phyloP scores from a whole-genome alignment of 192 early-diverging fungal species.

The Mortierella alpina region DNA sequence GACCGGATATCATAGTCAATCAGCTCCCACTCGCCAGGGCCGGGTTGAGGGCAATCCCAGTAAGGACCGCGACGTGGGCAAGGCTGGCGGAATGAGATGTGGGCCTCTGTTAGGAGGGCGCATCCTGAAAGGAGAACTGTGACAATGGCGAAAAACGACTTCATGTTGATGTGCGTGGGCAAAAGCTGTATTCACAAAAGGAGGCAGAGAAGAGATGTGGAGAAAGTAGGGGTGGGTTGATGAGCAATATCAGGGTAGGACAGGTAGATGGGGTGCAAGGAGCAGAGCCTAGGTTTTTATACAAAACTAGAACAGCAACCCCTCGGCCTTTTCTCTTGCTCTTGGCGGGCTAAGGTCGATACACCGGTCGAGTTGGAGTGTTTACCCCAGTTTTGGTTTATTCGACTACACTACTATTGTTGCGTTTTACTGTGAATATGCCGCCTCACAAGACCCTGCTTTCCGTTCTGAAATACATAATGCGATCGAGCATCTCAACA shows the following conservation, averaged over 20 bases:
- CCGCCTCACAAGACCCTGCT: too few relatives aligned
- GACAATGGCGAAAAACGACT: constrained; percentile 30
- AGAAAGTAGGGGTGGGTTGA: not conserved
- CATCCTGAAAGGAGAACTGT: constrained; percentile 28
- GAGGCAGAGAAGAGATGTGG: not conserved
- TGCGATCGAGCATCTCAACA: too few relatives aligned
- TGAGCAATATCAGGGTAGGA: too few relatives aligned
- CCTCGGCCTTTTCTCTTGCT: too few relatives aligned
- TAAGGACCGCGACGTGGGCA: constrained; percentile 48
- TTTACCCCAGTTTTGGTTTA: too few relatives aligned
- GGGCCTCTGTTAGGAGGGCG: constrained; percentile 37
- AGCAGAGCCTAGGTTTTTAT: not conserved
- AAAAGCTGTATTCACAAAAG: not conserved
- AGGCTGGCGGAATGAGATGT: constrained; percentile 46
- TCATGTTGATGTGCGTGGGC: constrained; percentile 20
- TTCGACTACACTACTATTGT: too few relatives aligned
- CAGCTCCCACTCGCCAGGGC: constrained; percentile 28
- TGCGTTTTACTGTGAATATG: too few relatives aligned
- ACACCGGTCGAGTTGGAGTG: too few relatives aligned
- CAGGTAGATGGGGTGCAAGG: not conserved
- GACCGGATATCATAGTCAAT: constrained; percentile 45
- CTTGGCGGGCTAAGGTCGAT: too few relatives aligned
- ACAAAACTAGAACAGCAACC: too few relatives aligned
- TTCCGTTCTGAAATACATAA: too few relatives aligned
- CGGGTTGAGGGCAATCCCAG: constrained; percentile 40